Evolutionary conservation across 805 yeast genomes (phyloP).

Genomic region (Myxozyma sirexii): DNA sequence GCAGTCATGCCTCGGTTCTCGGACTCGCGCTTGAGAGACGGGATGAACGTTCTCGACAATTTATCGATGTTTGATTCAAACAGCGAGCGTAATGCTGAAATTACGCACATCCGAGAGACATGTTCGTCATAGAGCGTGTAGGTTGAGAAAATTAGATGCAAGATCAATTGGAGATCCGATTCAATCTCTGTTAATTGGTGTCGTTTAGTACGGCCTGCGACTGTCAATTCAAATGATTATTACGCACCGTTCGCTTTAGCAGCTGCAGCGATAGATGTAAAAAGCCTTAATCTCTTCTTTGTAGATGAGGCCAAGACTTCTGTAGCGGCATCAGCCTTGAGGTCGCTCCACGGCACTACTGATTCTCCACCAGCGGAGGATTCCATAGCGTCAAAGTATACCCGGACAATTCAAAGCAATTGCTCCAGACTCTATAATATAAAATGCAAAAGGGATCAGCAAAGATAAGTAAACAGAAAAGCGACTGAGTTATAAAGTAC

Average conservation of each 20-base stretch:
- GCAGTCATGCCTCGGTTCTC: conserved; percentile 28
- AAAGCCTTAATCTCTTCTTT: conserved; percentile 24
- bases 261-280: conserved; percentile 22
- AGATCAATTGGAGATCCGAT: conserved; percentile 20
- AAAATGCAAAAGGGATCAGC: neutral
- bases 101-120: conserved; percentile 30
- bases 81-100: conserved; percentile 17
- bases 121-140: conserved; percentile 33
- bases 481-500: neutral
- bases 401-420: neutral
- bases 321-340: conserved; percentile 18
- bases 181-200: conserved; percentile 10
- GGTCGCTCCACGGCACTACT: conserved; percentile 22
- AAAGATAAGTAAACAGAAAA: neutral
- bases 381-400: conserved; percentile 11
- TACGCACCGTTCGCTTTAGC: conserved; percentile 21
- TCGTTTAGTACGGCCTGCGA: neutral
- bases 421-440: neutral
- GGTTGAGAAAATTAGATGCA: conserved; percentile 30
- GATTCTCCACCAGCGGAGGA: conserved; percentile 11
- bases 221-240: neutral
- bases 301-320: conserved; percentile 32
- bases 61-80: conserved; percentile 1
- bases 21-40: conserved; percentile 22
- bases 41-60: conserved; percentile 11